Evolutionary conservation across 208 protist genomes (phyloP).

Genomic region (Naegleria gruberi): DNA sequence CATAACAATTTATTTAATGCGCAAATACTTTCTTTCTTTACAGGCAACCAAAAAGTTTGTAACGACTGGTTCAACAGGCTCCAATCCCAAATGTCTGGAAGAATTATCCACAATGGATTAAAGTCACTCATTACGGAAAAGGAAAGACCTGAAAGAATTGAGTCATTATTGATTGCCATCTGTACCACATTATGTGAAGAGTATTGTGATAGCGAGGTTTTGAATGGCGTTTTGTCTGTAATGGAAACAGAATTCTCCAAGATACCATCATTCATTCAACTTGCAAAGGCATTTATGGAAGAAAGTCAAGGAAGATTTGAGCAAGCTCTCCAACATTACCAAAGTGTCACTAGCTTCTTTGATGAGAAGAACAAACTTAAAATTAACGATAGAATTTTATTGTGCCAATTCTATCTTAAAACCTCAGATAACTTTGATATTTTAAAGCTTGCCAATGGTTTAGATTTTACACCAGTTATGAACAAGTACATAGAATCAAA

Average conservation of each 20-base stretch:
- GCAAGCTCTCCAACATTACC: not conserved
- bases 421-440: not conserved
- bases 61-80: conserved; percentile 3
- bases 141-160: not conserved
- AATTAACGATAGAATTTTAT: not conserved
- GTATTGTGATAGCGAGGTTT: not conserved
- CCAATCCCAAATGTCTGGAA: not conserved
- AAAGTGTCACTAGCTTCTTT: not conserved
- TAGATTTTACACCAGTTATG: not conserved
- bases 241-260: not conserved
- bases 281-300: not conserved
- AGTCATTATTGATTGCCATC: not conserved
- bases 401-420: not conserved
- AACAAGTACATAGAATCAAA: not conserved
- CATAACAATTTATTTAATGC: not conserved
- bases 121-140: not conserved
- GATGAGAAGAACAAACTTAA: not conserved
- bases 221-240: not conserved
- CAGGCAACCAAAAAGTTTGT: not conserved
- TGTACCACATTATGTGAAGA: not conserved
- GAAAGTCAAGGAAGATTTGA: not conserved
- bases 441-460: not conserved
- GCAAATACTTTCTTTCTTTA: not conserved
- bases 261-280: not conserved
- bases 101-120: not conserved